Conservation (phyloP, 1,139 yeast genomes). For the Petasospora rhodanensis region DNA sequence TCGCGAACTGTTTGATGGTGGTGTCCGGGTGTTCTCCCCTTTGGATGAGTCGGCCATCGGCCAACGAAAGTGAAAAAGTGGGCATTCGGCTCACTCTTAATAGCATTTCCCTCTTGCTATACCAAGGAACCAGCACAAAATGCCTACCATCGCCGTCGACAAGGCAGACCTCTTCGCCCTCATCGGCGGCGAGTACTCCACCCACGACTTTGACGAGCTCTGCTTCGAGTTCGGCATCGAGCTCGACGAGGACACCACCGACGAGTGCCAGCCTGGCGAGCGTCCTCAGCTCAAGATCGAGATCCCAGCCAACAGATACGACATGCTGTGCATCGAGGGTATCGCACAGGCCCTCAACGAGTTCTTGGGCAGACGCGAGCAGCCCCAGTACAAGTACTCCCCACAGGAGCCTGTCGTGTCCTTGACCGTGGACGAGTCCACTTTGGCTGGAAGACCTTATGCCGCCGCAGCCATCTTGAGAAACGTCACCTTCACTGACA, state of each 20-base stretch:
- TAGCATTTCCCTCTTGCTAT: constrained; percentile 1
- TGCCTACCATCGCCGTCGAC: constrained; percentile 97
- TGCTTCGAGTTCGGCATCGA: constrained; percentile 98
- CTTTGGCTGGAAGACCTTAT: constrained; percentile 75
- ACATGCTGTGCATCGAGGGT: constrained; percentile 97
- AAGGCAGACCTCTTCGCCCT: constrained; percentile 85
- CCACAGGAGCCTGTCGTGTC: constrained; percentile 59
- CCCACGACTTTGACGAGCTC: constrained; percentile 92
- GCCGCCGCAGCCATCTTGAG: constrained; percentile 93
- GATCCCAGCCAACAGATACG: constrained; percentile 97
- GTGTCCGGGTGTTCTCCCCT: too few relatives aligned
- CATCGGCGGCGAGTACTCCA: constrained; percentile 71
- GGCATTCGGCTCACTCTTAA: too few relatives aligned
- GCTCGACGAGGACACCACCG: constrained; percentile 89
- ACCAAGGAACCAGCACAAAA: constrained; percentile 28
- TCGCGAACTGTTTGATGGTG: too few relatives aligned
- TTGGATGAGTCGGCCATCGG: too few relatives aligned
- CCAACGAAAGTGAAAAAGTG: too few relatives aligned
- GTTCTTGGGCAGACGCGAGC: constrained; percentile 63
- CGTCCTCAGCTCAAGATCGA: constrained; percentile 97
- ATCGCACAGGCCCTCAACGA: constrained; percentile 93
- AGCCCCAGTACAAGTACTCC: constrained; percentile 64
- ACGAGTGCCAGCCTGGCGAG: constrained; percentile 70
- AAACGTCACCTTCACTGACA: constrained; percentile 72
- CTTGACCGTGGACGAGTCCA: constrained; percentile 71